Conservation (phyloP, 352 stramenopile species). For the Phytophthora cactorum region DNA sequence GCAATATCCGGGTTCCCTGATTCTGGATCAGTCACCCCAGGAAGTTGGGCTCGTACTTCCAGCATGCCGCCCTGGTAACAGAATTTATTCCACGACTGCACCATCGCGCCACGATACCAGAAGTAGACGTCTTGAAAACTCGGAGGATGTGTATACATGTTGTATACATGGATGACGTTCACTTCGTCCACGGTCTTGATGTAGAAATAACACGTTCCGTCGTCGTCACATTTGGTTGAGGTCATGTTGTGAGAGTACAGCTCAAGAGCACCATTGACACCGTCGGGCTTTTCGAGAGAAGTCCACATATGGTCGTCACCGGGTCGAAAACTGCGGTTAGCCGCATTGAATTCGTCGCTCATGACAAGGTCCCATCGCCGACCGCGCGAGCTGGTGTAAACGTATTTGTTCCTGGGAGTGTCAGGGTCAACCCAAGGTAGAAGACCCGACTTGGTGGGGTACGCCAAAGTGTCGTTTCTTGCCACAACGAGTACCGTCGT, state of each 20-base stretch:
- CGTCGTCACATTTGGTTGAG: no score
- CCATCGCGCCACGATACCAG: neutral
- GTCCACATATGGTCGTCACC: neutral
- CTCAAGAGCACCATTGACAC: neutral
- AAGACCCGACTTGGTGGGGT: neutral
- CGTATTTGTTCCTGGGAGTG: neutral
- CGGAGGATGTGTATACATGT: no score
- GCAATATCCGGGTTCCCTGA: conserved; percentile 53
- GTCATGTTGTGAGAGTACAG: no score
- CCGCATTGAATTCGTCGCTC: conserved; percentile 94
- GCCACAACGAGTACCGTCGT: no score
- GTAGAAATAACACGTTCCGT: no score
- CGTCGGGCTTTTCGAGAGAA: neutral
- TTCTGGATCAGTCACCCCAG: conserved; percentile 61
- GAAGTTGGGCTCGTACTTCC: conserved; percentile 88
- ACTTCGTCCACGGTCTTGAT: no score
- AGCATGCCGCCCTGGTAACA: conserved; percentile 93
- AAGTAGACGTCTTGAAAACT: no score
- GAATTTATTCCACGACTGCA: neutral
- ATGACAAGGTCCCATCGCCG: conserved; percentile 78
- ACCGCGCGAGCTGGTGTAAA: neutral
- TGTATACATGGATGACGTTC: no score
- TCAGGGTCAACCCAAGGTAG: neutral
- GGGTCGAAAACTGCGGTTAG: neutral
- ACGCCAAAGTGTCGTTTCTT: neutral